Percentiles rank a stretch among this genome's conserved stretches.
These are phyloP conservation scores for Collybia nuda DNA, from an alignment of 768 basidiomycete species.

Conservation along the genomic window DNA sequence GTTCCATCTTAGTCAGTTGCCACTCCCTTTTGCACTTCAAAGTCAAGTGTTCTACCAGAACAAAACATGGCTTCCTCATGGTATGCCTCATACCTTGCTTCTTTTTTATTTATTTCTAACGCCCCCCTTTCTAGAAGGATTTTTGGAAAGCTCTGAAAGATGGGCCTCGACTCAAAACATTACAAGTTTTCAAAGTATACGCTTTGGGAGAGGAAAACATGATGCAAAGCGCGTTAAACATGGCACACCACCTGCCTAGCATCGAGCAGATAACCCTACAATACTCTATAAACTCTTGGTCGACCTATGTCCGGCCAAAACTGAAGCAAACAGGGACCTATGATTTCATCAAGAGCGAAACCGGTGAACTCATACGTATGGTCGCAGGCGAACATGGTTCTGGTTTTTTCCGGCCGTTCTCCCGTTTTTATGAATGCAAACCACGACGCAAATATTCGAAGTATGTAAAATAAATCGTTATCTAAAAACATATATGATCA, in stretches of 20 bases:
- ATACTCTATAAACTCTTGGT: conserved; percentile 14
- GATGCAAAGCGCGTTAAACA: conserved; percentile 11
- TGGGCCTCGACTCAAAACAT: conserved; percentile 13
- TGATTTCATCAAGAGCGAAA: conserved; percentile 3
- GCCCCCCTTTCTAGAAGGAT: conserved; percentile 9
- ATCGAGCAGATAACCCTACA: conserved; percentile 13
- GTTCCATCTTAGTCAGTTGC: conserved; percentile 13
- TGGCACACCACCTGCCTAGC: conserved; percentile 13
- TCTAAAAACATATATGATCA: background rate
- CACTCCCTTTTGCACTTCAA: conserved; percentile 16
- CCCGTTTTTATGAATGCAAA: conserved; percentile 10
- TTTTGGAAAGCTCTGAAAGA: conserved; percentile 16
- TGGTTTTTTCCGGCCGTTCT: conserved; percentile 7
- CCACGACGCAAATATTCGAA: conserved; percentile 2
- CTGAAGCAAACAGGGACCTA: conserved; percentile 16
- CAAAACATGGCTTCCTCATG: conserved; percentile 17
- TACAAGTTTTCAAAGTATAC: conserved; percentile 18
- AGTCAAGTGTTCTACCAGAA: conserved; percentile 17
- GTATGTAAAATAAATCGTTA: conserved; percentile 7
- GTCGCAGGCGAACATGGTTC: conserved; percentile 14
- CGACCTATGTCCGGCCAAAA: conserved; percentile 2
- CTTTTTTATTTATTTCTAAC: background rate
- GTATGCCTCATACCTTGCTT: conserved; percentile 1
- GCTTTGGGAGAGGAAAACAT: conserved; percentile 14
- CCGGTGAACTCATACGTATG: conserved; percentile 5